Percentiles rank a stretch among this genome's conserved stretches.
Conservation (phyloP, 2,329 filamentous ascomycete genomes). For the Aotearoamyces nothofagi region DNA sequence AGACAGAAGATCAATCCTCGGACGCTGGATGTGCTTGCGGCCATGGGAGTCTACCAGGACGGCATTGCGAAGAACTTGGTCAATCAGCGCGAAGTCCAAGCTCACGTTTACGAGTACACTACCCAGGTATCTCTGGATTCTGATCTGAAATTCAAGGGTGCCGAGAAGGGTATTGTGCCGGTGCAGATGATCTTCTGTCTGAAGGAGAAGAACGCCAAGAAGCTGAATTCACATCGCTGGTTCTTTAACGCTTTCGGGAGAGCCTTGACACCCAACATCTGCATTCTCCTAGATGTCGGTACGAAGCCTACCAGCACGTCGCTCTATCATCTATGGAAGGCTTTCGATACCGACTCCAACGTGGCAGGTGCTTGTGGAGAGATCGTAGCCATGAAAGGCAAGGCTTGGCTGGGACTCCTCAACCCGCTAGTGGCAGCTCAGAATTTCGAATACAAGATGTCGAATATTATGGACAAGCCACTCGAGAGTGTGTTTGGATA, state of each 20-base stretch:
- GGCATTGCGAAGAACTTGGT: conserved; percentile 98
- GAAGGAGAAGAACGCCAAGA: conserved; percentile 95
- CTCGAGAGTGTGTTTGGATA: conserved; percentile 96
- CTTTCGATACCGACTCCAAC: conserved; percentile 94
- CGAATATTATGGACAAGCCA: conserved; percentile 95
- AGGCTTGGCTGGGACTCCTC: conserved; percentile 64
- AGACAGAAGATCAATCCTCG: conserved; percentile 86
- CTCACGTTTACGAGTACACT: conserved; percentile 97
- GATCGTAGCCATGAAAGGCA: conserved; percentile 94
- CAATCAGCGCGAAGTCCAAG: conserved; percentile 88
- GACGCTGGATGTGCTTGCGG: conserved; percentile 84
- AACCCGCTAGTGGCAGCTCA: conserved; percentile 94
- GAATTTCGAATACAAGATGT: conserved; percentile 99
- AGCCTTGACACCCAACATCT: conserved; percentile 87
- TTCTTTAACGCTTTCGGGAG: conserved; percentile 98
- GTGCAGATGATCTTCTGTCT: conserved; percentile 98
- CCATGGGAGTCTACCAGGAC: conserved; percentile 95
- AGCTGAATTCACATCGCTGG: conserved; percentile 97
- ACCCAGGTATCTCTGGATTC: conserved; percentile 93
- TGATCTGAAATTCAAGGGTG: conserved; percentile 96
- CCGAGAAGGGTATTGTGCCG: conserved; percentile 95
- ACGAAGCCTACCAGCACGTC: conserved; percentile 81
- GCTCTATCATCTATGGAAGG: conserved; percentile 97
- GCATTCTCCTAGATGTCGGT: conserved; percentile 90
- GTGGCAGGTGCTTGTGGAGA: conserved; percentile 94